Conservation (phyloP, 805 yeast species). For the Pichia insulana region DNA sequence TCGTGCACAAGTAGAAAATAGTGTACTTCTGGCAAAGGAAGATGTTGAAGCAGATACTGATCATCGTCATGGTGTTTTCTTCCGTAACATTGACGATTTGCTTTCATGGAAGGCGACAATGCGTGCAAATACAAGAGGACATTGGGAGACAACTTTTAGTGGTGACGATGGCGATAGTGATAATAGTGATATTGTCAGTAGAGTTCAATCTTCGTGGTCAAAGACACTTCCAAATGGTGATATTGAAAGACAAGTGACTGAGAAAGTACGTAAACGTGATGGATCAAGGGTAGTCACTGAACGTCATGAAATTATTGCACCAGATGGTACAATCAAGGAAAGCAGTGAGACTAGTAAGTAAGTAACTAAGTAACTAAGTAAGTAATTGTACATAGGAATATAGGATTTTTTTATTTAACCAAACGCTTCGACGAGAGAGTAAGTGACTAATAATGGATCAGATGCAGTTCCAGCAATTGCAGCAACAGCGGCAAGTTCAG, state of each 20-base stretch:
- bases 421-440: constrained; percentile 39
- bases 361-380: too few relatives aligned
- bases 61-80: constrained; percentile 49
- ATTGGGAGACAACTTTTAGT: too few relatives aligned
- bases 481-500: constrained; percentile 31
- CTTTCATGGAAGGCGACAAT: constrained; percentile 60
- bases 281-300: constrained; percentile 34
- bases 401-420: too few relatives aligned
- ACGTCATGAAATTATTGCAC: constrained; percentile 30
- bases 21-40: constrained; percentile 41
- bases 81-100: constrained; percentile 54
- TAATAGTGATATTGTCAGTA: constrained; percentile 26
- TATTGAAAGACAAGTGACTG: constrained; percentile 27
- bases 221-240: constrained; percentile 35
- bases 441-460: constrained; percentile 34
- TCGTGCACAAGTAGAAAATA: constrained; percentile 25
- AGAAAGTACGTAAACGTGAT: constrained; percentile 26
- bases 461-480: constrained; percentile 28
- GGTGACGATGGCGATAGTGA: constrained; percentile 5
- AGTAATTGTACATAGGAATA: too few relatives aligned
- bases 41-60: constrained; percentile 39
- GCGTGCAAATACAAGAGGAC: constrained; percentile 21
- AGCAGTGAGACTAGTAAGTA: neutral
- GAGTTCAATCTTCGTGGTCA: constrained; percentile 29
- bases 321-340: neutral